Base-by-base conservation (phyloP, 352 stramenopile genomes). In the Pythium oligandrum region DNA sequence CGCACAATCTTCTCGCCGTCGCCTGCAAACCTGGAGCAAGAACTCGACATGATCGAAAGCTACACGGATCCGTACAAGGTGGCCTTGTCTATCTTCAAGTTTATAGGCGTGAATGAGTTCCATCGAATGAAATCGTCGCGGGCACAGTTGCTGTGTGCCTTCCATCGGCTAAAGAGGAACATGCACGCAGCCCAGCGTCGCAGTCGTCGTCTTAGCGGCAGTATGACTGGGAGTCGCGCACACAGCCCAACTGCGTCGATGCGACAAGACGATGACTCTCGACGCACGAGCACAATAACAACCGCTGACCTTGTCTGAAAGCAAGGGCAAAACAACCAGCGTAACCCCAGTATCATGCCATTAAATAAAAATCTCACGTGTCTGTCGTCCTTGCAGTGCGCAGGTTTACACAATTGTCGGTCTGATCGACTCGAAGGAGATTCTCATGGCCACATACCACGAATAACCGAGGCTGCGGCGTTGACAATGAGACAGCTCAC, bases 401-500 rank as follows among this genome's bases (percentile, higher is more conserved):
- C 17, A 26, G 17, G 17, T 26, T 26, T 26, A 26, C 17, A 26
- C 17, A 26, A 26, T 26, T 26, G 17, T 26, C 17, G 17, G 17
- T 26, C 17, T 26, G 17, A 26, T 26, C 17, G 17, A 26, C 17
- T 26, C 17, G 17, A 26, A 26, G 17, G 17, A 26, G 17, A 26
- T 26, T 26, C 17, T 26, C 17, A 90, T n/a, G 76, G 79, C 79
- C 79, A 90, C 59, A 87, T 74, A n/a, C 58, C 87, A 59, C 73
- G 70, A 51, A 90, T 88, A 44, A 88, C 77, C 39, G 76, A 84
- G 44, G 73, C 75, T 12, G 77, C 77, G 40, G 63, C 73, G 63
- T 91, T 91, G 48, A 91, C 76, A 49, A 91, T 77, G 47, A 91
- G 51, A 60, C 81, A 91, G 63, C 81, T 91, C 52, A 89, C 73